Conservation (phyloP, 768 basidiomycete genomes). For the Antrodiella citrinella region DNA sequence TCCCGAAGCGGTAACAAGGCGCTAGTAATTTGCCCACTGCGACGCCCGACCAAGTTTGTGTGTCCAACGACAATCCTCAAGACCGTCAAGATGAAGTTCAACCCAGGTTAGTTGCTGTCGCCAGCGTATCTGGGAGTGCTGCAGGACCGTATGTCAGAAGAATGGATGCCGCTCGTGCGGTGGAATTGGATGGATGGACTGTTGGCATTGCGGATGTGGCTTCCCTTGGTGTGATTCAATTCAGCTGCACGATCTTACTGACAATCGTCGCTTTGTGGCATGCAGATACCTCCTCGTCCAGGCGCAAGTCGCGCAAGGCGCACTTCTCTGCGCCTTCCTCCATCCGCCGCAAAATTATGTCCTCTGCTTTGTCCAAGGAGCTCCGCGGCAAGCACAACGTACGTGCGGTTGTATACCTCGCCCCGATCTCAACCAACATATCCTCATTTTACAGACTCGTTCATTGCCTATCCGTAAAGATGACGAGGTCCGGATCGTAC, state of each 20-base stretch:
- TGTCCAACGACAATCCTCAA: conserved; percentile 40
- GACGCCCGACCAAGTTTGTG: neutral
- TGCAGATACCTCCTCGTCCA: conserved; percentile 81
- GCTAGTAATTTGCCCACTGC: neutral
- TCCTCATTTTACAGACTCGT: conserved; percentile 48
- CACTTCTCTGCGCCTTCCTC: conserved; percentile 96
- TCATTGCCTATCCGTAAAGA: conserved; percentile 95
- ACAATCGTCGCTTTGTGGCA: conserved; percentile 7
- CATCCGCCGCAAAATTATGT: conserved; percentile 96
- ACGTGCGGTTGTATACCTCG: conserved; percentile 26
- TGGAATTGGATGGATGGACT: conserved; percentile 49
- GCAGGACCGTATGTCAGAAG: conserved; percentile 14
- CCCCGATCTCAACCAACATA: neutral
- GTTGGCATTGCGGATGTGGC: conserved; percentile 33
- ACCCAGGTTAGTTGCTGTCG: conserved; percentile 58
- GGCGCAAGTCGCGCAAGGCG: conserved; percentile 97
- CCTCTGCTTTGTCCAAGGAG: conserved; percentile 91
- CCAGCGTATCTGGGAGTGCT: conserved; percentile 13
- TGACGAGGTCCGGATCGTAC: conserved; percentile 94
- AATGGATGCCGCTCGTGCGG: conserved; percentile 21
- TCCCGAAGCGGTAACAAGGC: too few species aligned
- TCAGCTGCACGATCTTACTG: neutral
- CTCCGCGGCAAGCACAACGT: conserved; percentile 89
- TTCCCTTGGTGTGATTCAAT: conserved; percentile 4
- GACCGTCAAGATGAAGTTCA: conserved; percentile 74